Evolutionary conservation across 1,284 basidiomycete species (phyloP), one percentile per base, ranked within the genome.

Genomic region (Trametes versicolor): DNA sequence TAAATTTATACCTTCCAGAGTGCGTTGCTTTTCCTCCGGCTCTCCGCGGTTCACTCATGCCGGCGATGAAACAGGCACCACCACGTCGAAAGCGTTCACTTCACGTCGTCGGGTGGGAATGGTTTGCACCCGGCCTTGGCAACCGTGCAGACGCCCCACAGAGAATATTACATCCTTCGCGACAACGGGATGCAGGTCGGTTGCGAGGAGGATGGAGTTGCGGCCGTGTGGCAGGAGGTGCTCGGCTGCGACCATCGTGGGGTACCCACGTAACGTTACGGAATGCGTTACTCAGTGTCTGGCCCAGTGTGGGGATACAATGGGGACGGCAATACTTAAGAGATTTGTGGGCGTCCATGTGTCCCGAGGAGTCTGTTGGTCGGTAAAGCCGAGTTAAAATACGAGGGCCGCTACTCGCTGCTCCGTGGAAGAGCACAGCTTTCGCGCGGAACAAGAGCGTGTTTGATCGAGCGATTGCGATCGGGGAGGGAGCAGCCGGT

Each of bases 111-210:
- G 0, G 71, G 75, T 19, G 77, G 80, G 4, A 69, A 71, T 17
- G 69, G 77, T 5, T 75, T 93, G n/a, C 90, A 92, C 70, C 74
- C 78, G 8, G 89, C 87, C 0, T 68, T 93, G 6, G 91, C 91
- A 0, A 77, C 84, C 17, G 82, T 92, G 7, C 90, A 91, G 71
- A 93, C 91, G 0, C 85, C 86, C 5, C 79, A 78, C 41, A 77
- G 91, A 63, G 89, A 89, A 73, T 91, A 91, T 71, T 88, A 81
- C 70, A 80, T 92, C 47, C 73, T 93, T 62, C 84, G 82, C 61
- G 89, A 92, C 63, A 93, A 90, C 64, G 91, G 91, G 2, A 88
- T 91, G 86, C 85, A 90, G 70, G 81, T 93, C 25, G 91, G 91
- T 13, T 88, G 85, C 63, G 91, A 93, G 73, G 91, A 93, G 71